Conservation (phyloP, 2,329 filamentous ascomycete species). For the Colletotrichum sp. region DNA sequence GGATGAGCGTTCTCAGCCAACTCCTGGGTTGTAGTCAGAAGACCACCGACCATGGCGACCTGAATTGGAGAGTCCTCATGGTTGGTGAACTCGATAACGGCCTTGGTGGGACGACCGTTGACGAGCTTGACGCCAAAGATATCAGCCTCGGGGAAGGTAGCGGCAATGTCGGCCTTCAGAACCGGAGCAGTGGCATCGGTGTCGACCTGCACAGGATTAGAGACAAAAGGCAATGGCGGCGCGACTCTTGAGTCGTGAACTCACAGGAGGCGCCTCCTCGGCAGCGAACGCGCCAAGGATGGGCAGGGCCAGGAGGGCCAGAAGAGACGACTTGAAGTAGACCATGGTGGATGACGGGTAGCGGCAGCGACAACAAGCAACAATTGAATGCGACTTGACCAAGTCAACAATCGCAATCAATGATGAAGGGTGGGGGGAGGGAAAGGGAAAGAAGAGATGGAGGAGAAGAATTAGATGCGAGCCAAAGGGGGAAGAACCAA, state of each 20-base stretch:
- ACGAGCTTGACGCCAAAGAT: conserved; percentile 95
- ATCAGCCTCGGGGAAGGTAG: conserved; percentile 73
- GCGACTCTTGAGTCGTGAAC: conserved; percentile 33
- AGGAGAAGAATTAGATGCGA: neutral
- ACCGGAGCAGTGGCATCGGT: conserved; percentile 26
- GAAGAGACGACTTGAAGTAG: conserved; percentile 72
- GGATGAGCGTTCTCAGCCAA: conserved; percentile 53
- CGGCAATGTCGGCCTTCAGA: conserved; percentile 68
- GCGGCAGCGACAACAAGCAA: conserved; percentile 1
- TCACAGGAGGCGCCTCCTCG: conserved; percentile 51
- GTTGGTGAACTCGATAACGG: conserved; percentile 84
- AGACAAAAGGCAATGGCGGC: neutral
- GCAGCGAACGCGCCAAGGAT: conserved; percentile 69
- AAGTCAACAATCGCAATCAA: conserved; percentile 34
- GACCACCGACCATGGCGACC: conserved; percentile 78
- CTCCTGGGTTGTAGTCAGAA: conserved; percentile 64
- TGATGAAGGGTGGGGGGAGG: neutral
- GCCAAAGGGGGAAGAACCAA: neutral
- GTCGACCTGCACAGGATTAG: conserved; percentile 23
- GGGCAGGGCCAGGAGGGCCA: conserved; percentile 75
- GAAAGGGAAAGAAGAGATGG: neutral
- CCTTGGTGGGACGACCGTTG: conserved; percentile 87
- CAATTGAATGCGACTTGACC: conserved; percentile 16
- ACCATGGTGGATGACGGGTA: conserved; percentile 62
- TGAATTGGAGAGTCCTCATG: conserved; percentile 78